Evolutionary conservation across 345 rosid species (phyloP), one percentile per base, ranked within the genome.

Genomic region (Murraya paniculata): DNA sequence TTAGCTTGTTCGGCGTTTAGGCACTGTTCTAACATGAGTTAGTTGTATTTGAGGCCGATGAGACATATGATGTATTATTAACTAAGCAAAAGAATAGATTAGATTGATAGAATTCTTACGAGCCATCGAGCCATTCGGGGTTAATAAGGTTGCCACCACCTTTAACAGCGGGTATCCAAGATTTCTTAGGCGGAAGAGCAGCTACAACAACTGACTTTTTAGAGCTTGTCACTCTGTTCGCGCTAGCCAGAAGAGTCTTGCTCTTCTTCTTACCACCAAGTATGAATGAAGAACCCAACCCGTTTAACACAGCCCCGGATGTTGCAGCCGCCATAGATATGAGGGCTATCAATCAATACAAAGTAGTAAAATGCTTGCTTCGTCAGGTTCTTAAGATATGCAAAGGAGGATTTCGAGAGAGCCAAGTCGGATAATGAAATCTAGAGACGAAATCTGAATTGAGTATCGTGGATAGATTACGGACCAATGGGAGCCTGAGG

Each of bases 91-190:
- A 50, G 21, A 50, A 4, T 50, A 50, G 22, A 50, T 4, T 14
- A 18, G 56, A 50, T 50, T 4, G 56, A 50, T 18, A 10, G 50
- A 45, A 45, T 11, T 14, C 98, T 87, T 88, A 95, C 99, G 99
- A 96, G 89, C 98, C 99, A 73, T 96, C 99, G 31, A 96, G 99
- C 98, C 99, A 96, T 73, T 92, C 99, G 2, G 99, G 98, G 88
- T 96, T 88, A 30, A 90, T 41, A 66, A 96, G 80, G 93, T 89
- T 92, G 74, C 98, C 95, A 7, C 97, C 98, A n/a, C 90, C 91
- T 86, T 9, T 95, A 57, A 96, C 99, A 13, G 36, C 97, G 13
- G 99, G 99, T 80, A 96, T 78, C 99, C 99, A 96, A 4, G 99
- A 96, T 77, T 96, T 93, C 90, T 96, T 93, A 7, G 92, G 79